Conservation (phyloP, 345 rosid genomes). For the Excoecaria agallocha region DNA sequence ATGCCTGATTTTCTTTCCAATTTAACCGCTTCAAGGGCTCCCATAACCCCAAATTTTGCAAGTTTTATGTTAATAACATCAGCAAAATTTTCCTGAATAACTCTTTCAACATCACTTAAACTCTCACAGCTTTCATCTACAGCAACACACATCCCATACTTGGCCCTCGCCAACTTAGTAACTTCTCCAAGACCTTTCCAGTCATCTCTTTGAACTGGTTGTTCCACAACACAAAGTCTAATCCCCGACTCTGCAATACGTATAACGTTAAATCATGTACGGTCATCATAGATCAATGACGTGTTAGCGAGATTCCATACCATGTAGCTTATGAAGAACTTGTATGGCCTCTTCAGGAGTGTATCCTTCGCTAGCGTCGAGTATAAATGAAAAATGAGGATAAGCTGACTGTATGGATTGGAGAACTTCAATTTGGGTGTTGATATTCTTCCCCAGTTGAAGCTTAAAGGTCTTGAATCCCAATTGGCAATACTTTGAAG, state of each 20-base stretch:
- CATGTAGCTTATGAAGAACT: constrained; percentile 70
- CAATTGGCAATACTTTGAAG: constrained; percentile 55
- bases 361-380: constrained; percentile 93
- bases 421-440: constrained; percentile 68
- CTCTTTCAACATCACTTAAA: constrained; percentile 60
- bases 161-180: constrained; percentile 53
- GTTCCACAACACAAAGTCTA: constrained; percentile 77
- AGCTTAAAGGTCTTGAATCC: constrained; percentile 84
- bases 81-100: constrained; percentile 52
- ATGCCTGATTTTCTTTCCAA: constrained; percentile 63
- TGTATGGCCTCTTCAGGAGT: constrained; percentile 61
- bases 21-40: constrained; percentile 70
- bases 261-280: too few species aligned
- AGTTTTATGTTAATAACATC: constrained; percentile 83
- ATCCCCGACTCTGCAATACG: constrained; percentile 25
- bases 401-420: constrained; percentile 74
- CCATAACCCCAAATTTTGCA: constrained; percentile 74
- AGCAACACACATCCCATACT: constrained; percentile 75
- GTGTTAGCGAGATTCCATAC: constrained; percentile 26
- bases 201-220: constrained; percentile 86
- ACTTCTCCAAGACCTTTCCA: constrained; percentile 90
- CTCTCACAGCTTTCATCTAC: constrained; percentile 90
- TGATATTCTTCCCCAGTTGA: constrained; percentile 74
- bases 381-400: constrained; percentile 69
- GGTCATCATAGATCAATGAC: background rate